These are phyloP conservation scores for Vanilla planifolia DNA, from an alignment of 106 monocot genomes.

Conservation along the genomic window DNA sequence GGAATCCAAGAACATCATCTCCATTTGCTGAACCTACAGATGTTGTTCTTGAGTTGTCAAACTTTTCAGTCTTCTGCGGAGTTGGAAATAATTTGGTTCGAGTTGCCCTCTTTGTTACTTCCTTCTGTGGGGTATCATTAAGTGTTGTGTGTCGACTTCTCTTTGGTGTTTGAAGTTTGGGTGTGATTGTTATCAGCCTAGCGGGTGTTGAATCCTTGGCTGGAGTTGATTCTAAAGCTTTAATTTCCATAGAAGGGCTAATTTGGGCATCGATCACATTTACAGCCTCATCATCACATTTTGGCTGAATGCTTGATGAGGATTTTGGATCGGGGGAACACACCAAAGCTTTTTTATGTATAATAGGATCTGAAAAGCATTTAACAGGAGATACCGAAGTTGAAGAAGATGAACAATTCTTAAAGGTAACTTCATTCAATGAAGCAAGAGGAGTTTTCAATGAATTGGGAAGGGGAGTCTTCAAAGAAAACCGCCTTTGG, in stretches of 20 bases:
- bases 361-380: slow-evolving; percentile 5
- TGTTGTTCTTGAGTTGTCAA: slow-evolving; percentile 13
- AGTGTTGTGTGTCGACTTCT: slow-evolving; percentile 8
- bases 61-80: slow-evolving; percentile 31
- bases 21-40: slow-evolving; percentile 4
- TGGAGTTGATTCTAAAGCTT: slow-evolving; percentile 37
- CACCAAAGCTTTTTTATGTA: slow-evolving; percentile 17
- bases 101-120: slow-evolving; percentile 27
- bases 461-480: slow-evolving; percentile 9
- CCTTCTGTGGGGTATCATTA: slow-evolving; percentile 26
- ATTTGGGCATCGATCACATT: not conserved
- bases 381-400: slow-evolving; percentile 12
- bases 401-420: slow-evolving; percentile 9
- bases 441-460: slow-evolving; percentile 23
- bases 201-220: slow-evolving; percentile 34
- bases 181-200: slow-evolving; percentile 57
- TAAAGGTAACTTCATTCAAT: not conserved
- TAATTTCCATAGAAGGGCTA: slow-evolving; percentile 7
- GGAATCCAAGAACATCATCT: slow-evolving; percentile 47
- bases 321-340: slow-evolving; percentile 8
- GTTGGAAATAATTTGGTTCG: slow-evolving; percentile 46
- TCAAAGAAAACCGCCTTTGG: slow-evolving; percentile 34
- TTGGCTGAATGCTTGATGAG: not conserved
- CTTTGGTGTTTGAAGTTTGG: slow-evolving; percentile 52
- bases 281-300: not conserved